phyloP scores from a whole-genome alignment of 371 early-diverging fungal genomes.

The Conidiobolus incongruus region DNA sequence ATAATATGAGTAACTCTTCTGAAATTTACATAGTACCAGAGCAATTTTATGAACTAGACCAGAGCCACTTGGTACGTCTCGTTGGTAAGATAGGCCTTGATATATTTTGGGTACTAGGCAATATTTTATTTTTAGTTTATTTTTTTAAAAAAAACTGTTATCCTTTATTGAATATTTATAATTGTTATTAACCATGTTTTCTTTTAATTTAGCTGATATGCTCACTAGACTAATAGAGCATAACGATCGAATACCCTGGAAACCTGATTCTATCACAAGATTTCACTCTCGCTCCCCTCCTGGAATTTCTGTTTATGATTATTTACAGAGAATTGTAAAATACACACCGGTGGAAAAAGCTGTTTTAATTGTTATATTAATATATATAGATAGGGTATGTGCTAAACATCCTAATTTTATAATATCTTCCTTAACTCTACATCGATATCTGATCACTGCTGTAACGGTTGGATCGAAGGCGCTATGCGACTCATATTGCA shows the following conservation, averaged over 20 bases:
- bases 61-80: no score
- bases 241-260: constrained; percentile 76
- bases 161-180: no score
- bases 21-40: no score
- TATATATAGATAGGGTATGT: constrained; percentile 84
- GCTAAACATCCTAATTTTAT: constrained; percentile 56
- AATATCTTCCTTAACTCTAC: constrained; percentile 79
- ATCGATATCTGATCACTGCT: constrained; percentile 86
- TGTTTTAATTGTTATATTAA: constrained; percentile 58
- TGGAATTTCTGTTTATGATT: constrained; percentile 57
- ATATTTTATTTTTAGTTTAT: no score
- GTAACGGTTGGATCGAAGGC: constrained; percentile 77
- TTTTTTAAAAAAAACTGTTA: no score
- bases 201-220: constrained; percentile 35
- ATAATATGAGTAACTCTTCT: no score
- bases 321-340: constrained; percentile 60
- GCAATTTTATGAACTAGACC: no score
- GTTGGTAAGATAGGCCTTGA: no score
- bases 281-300: constrained; percentile 92
- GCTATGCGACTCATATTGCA: constrained; percentile 63
- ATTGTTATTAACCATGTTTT: neutral
- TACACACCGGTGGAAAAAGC: constrained; percentile 80
- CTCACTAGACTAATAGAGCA: constrained; percentile 41
- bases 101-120: no score
- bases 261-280: constrained; percentile 60